Evolutionary conservation across 2,329 filamentous ascomycete genomes (phyloP).

Genomic region (Torrubiella hemipterigena): DNA sequence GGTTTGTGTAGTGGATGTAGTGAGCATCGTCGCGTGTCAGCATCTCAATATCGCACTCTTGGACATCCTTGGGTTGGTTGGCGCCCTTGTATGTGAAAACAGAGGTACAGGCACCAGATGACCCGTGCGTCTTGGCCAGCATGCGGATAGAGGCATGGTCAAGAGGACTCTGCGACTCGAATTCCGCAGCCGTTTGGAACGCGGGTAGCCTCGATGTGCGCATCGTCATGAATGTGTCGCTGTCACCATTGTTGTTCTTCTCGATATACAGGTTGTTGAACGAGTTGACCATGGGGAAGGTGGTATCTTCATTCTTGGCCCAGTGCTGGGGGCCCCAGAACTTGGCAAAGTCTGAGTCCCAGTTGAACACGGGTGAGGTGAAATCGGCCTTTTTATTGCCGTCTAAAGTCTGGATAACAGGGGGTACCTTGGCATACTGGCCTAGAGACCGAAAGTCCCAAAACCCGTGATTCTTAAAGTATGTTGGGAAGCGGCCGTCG

Average conservation of each 20-base stretch:
- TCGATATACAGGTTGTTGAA: conserved; percentile 32
- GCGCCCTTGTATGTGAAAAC: conserved; percentile 36
- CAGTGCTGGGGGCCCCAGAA: conserved; percentile 25
- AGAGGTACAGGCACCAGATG: conserved; percentile 34
- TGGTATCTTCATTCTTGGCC: conserved; percentile 22
- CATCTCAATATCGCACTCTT: conserved; percentile 40
- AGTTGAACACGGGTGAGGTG: conserved; percentile 23
- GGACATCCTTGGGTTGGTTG: conserved; percentile 21
- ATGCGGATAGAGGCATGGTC: conserved; percentile 27
- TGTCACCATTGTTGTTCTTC: conserved; percentile 19
- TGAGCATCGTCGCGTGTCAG: conserved; percentile 29
- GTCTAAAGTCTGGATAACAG: conserved; percentile 14
- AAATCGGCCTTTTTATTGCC: conserved; percentile 17
- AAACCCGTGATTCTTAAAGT: conserved; percentile 15
- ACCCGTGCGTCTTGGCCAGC: conserved; percentile 32
- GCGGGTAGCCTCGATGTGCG: conserved; percentile 26
- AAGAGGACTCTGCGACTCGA: conserved; percentile 21
- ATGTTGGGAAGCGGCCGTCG: conserved; percentile 12
- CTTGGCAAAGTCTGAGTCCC: conserved; percentile 15
- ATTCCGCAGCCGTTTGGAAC: conserved; percentile 34
- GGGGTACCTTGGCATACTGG: conserved; percentile 16
- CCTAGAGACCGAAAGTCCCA: conserved; percentile 18
- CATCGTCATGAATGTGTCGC: conserved; percentile 32
- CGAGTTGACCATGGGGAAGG: conserved; percentile 22
- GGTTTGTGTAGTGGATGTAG: conserved; percentile 44